Conservation (phyloP, 2,329 filamentous ascomycete genomes). For the Colletotrichum sp. region DNA sequence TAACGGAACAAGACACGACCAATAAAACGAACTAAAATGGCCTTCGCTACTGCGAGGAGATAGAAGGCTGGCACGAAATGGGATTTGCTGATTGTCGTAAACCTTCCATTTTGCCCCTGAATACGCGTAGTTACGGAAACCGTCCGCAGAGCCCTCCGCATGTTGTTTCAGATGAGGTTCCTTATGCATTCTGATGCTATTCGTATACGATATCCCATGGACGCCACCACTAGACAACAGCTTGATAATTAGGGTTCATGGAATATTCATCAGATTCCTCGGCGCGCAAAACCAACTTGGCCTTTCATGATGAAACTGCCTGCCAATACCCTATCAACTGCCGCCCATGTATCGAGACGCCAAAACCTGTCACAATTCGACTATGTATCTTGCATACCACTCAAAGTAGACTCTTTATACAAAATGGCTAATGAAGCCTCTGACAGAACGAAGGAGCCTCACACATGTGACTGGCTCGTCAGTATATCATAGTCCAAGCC, state of each 20-base stretch:
- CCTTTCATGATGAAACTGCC: background rate
- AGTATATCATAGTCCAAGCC: accelerated
- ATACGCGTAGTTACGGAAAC: background rate
- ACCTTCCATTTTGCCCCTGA: background rate
- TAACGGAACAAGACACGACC: background rate
- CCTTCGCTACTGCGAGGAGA: background rate
- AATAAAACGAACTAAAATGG: background rate
- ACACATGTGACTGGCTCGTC: background rate
- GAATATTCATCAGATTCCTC: background rate
- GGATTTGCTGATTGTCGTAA: background rate
- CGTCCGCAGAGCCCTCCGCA: too few relatives aligned
- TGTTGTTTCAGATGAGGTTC: background rate
- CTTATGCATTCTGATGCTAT: background rate
- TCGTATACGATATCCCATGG: accelerated
- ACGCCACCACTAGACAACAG: accelerated
- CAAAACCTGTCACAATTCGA: background rate
- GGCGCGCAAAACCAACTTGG: background rate
- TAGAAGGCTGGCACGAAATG: accelerated
- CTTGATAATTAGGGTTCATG: accelerated
- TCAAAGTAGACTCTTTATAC: background rate
- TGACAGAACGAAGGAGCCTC: accelerated
- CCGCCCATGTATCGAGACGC: background rate
- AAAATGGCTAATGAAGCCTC: accelerated
- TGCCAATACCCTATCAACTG: accelerated
- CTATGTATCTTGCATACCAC: accelerated